Conservation (phyloP, 2,329 filamentous ascomycete species). For the Penicillium sp. region DNA sequence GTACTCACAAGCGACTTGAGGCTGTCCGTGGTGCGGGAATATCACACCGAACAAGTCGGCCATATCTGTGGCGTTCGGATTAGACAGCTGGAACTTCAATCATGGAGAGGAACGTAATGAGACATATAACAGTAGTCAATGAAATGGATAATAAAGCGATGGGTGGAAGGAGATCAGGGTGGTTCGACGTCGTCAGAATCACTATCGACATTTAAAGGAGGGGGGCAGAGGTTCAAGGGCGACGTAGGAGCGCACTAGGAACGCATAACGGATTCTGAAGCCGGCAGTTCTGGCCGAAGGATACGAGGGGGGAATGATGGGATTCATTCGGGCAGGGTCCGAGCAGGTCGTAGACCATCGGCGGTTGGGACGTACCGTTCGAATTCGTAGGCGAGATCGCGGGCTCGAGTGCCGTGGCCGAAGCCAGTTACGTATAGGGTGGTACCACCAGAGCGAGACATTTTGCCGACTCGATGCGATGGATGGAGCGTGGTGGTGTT, state of each 20-base stretch:
- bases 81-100: conserved; percentile 7
- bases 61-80: conserved; percentile 67
- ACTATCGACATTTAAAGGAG: conserved; percentile 7
- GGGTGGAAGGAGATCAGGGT: conserved; percentile 13
- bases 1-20: conserved; percentile 86
- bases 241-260: conserved; percentile 10
- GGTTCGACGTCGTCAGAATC: conserved; percentile 15
- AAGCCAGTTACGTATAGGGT: conserved; percentile 99
- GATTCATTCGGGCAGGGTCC: conserved; percentile 31
- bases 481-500: conserved; percentile 12
- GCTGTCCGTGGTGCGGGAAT: conserved; percentile 94
- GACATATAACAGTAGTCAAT: conserved; percentile 12
- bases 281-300: conserved; percentile 11
- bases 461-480: conserved; percentile 38
- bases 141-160: conserved; percentile 14
- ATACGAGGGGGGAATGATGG: conserved; percentile 32
- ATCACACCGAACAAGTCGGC: conserved; percentile 94
- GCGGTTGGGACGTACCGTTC: conserved; percentile 88
- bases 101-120: conserved; percentile 3
- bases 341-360: conserved; percentile 39
- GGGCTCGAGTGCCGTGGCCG: conserved; percentile 95
- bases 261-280: conserved; percentile 12
- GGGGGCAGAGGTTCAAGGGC: conserved; percentile 6
- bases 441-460: conserved; percentile 83
- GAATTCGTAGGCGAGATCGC: conserved; percentile 99